Conservation (phyloP, 495 filamentous ascomycete species). For the Haplographium delicatum region DNA sequence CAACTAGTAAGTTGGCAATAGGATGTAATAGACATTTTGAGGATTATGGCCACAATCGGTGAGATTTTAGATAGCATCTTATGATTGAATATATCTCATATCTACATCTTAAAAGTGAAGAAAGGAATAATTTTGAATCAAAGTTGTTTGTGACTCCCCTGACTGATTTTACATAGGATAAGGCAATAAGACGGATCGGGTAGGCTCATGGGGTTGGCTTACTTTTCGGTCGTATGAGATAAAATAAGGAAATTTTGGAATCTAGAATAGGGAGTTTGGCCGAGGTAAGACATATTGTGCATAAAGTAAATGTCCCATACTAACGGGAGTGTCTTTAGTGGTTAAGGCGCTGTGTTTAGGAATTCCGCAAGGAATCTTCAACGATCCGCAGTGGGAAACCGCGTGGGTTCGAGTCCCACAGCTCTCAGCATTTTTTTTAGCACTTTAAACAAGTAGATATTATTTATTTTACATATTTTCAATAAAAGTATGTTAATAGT, state of each 20-base stretch:
- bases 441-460: too few species aligned
- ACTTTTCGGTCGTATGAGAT: not conserved
- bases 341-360: constrained; percentile 51
- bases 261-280: not conserved
- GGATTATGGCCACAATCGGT: too few species aligned
- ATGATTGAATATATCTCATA: too few species aligned
- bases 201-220: not conserved
- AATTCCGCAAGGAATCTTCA: constrained; percentile 17
- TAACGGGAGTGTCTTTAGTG: constrained; percentile 35
- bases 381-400: constrained; percentile 32
- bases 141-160: too few species aligned
- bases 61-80: too few species aligned
- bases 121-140: too few species aligned
- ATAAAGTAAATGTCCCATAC: not conserved
- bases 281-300: not conserved
- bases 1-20: too few species aligned
- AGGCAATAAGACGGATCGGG: not conserved
- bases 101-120: too few species aligned
- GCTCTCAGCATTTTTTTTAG: constrained; percentile 31
- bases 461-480: too few species aligned
- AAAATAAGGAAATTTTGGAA: constrained; percentile 7
- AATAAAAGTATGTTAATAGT: too few species aligned
- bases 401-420: constrained; percentile 41
- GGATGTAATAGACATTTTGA: too few species aligned
- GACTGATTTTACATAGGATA: not conserved